phyloP scores from a whole-genome alignment of 768 basidiomycete genomes.

The Rickenella mellea region DNA sequence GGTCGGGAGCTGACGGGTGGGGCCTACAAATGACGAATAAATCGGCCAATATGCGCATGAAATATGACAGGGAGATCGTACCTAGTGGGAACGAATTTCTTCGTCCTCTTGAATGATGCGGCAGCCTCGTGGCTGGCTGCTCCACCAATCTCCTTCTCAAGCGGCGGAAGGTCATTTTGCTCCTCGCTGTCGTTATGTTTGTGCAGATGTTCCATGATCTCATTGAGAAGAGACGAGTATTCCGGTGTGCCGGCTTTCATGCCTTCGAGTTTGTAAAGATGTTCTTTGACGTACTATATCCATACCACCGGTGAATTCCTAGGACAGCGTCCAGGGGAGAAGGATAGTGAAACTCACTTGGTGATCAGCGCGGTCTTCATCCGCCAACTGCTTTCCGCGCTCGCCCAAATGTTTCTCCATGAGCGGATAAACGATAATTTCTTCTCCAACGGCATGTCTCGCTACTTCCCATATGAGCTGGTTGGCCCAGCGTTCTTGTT shows the following conservation, averaged over 20 bases:
- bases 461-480: slow-evolving; percentile 56
- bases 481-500: slow-evolving; percentile 42
- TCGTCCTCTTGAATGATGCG: slow-evolving; percentile 39
- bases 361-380: slow-evolving; percentile 49
- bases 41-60: neutral
- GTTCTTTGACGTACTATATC: slow-evolving; percentile 25
- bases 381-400: slow-evolving; percentile 38
- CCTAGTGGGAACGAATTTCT: slow-evolving; percentile 57
- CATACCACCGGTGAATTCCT: neutral
- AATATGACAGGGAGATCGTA: slow-evolving; percentile 15
- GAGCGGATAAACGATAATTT: slow-evolving; percentile 54
- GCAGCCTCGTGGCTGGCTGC: slow-evolving; percentile 38
- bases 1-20: slow-evolving; percentile 43
- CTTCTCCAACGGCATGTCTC: slow-evolving; percentile 51
- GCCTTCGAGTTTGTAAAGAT: slow-evolving; percentile 37
- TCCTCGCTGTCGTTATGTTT: slow-evolving; percentile 53
- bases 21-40: slow-evolving; percentile 20
- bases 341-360: slow-evolving; percentile 24
- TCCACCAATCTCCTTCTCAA: slow-evolving; percentile 37
- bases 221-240: slow-evolving; percentile 31
- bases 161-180: slow-evolving; percentile 41
- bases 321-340: neutral
- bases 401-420: slow-evolving; percentile 48
- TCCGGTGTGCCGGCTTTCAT: slow-evolving; percentile 31
- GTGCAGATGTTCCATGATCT: slow-evolving; percentile 37